A percentile compares a stretch with the other conserved stretches of the same genome.
These are phyloP conservation scores for Pestalotiopsis sp. DNA, from an alignment of 2,329 filamentous ascomycete genomes.

Conservation along the genomic window DNA sequence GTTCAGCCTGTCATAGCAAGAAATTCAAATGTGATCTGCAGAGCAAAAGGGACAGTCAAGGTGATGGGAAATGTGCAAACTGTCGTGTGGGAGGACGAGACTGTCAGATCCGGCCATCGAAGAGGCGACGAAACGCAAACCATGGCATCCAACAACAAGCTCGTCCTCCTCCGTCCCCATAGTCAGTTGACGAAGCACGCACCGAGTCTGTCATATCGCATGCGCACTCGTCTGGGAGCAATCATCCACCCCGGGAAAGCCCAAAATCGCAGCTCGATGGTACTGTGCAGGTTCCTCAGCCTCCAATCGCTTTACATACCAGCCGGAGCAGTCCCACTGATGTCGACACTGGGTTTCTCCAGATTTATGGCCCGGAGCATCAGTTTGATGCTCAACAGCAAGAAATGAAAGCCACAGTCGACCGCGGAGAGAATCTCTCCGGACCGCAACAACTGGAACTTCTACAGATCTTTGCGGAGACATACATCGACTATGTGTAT, in stretches of 20 bases:
- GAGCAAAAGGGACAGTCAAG: constrained; percentile 14
- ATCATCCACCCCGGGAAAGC: not conserved
- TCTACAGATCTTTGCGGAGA: constrained; percentile 40
- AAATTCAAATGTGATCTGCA: constrained; percentile 37
- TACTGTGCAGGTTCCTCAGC: not conserved
- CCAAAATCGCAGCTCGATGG: not conserved
- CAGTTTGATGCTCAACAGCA: constrained; percentile 29
- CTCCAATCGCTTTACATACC: not conserved
- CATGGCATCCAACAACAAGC: not conserved
- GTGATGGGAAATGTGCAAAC: constrained; percentile 11
- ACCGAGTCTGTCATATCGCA: not conserved
- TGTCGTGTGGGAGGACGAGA: constrained; percentile 1
- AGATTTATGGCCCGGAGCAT: constrained; percentile 34
- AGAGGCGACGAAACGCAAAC: not conserved
- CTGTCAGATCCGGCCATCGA: not conserved
- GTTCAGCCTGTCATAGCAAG: constrained; percentile 33
- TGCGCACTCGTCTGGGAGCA: not conserved
- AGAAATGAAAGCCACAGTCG: constrained; percentile 27
- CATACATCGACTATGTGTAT: constrained; percentile 42
- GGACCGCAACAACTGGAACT: constrained; percentile 27
- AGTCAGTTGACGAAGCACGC: not conserved
- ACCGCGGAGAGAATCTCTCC: constrained; percentile 19
- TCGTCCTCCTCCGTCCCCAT: not conserved
- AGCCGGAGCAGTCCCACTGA: constrained; percentile 28
- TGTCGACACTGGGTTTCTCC: constrained; percentile 35